Evolutionary conservation across 805 yeast species (phyloP).

Genomic region (Lipomyces yamadae): DNA sequence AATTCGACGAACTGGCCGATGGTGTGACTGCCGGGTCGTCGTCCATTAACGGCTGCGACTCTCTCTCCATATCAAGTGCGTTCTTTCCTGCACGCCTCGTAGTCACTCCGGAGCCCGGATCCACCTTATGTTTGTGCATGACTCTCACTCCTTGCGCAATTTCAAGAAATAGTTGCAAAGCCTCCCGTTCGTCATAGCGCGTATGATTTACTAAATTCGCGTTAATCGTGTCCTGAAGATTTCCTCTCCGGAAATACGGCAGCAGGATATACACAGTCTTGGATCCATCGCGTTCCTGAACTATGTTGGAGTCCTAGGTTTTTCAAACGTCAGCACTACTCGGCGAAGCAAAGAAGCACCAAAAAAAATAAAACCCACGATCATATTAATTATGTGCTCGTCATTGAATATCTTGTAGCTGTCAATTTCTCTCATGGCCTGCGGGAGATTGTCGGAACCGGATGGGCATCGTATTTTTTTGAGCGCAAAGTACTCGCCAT

Average conservation of each 20-base stretch:
- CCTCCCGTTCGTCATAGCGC: constrained; percentile 64
- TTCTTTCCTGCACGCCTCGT: not conserved
- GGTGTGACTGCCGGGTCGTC: constrained; percentile 21
- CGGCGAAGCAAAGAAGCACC: not conserved
- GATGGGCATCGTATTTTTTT: constrained; percentile 88
- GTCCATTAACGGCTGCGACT: constrained; percentile 50
- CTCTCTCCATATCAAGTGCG: constrained; percentile 36
- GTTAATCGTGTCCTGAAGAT: constrained; percentile 81
- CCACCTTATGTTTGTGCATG: constrained; percentile 66
- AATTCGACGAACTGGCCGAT: not conserved
- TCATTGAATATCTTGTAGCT: constrained; percentile 71
- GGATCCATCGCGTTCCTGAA: constrained; percentile 76
- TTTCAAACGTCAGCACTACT: not conserved
- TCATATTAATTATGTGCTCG: constrained; percentile 68
- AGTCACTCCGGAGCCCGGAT: not conserved
- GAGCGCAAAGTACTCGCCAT: constrained; percentile 64
- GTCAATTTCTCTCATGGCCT: constrained; percentile 78
- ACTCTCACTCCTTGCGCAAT: constrained; percentile 74
- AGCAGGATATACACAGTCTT: constrained; percentile 76
- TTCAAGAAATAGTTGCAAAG: constrained; percentile 66
- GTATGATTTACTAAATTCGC: constrained; percentile 60
- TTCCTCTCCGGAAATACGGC: constrained; percentile 70
- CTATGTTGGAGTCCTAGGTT: constrained; percentile 62
- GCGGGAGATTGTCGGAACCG: constrained; percentile 74
- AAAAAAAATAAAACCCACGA: constrained; percentile 41